Base-by-base conservation (phyloP, 768 basidiomycete species). In the Agrocybe pediades region DNA sequence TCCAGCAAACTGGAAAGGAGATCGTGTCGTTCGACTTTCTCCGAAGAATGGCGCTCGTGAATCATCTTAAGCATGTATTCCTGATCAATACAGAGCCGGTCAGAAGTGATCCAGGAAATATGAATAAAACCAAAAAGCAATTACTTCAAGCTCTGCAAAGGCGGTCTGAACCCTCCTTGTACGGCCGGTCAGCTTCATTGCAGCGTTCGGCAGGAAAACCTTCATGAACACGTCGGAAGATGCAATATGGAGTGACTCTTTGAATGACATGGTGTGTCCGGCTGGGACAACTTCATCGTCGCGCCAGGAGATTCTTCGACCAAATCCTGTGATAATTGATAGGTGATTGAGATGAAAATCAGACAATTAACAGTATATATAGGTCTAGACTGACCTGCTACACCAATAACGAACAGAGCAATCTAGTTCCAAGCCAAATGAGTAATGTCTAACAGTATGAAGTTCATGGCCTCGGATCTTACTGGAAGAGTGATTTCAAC, bases 11-110 rank as follows among this genome's bases (percentile, higher is more conserved):
- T 78, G 54, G 68, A 78, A 62, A 85, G 77, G 5, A 84, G 64
- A 60, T 85, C 83, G 40, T 77, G 57, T 26, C 74, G 69, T 51
- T 74, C 72, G 49, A 68, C 72, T 58, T 74, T 73, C 50, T 62
- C 65, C 1, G 70, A 65, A 1, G 30, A 50, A 16, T 69, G 66
- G 2, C 81, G 74, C 20, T 68, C 71, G 29, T 68, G 55, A 40
- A 83, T 77, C 81, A 83, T 83, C 61, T 83, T 81, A 7, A 59
- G 48, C 70, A 83, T 75, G 52, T 81, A 79, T 42, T 41, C 24
- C 69, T 71, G 7, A 29, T 19, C 8, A 13, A 16, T 24, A 16
- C 23, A 23, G 17, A 19, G 8, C 24, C 2, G 17, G 3, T 19
- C 47, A 4, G 3, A 24, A n/a, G n/a, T n/a, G n/a, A n/a, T n/a